phyloP scores from a whole-genome alignment of 2,329 filamentous ascomycete species.

The Colletotrichum tanaceti region DNA sequence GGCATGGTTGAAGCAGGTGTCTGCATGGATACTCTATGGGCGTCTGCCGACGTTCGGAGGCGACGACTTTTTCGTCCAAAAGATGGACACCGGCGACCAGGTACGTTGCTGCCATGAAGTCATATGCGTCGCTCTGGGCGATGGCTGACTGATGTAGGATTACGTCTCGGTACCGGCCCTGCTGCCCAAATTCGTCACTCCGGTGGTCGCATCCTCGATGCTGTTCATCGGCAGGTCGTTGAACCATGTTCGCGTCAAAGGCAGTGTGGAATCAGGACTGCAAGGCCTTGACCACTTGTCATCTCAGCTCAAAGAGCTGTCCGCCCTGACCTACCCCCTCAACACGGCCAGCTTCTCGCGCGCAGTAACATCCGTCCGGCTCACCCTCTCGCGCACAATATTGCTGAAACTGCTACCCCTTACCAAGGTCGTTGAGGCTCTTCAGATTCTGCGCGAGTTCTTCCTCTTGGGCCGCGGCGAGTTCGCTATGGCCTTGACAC shows the following conservation, averaged over 20 bases:
- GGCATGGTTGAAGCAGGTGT: slow-evolving; percentile 90
- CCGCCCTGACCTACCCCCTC: slow-evolving; percentile 78
- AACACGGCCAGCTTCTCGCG: slow-evolving; percentile 75
- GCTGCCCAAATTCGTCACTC: slow-evolving; percentile 82
- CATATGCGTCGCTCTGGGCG: slow-evolving; percentile 8
- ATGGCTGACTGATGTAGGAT: slow-evolving; percentile 53
- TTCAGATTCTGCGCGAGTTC: slow-evolving; percentile 85
- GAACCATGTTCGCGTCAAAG: slow-evolving; percentile 78
- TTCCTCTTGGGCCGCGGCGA: slow-evolving; percentile 89
- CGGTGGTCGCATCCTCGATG: slow-evolving; percentile 81
- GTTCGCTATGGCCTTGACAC: slow-evolving; percentile 87
- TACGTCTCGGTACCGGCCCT: slow-evolving; percentile 70
- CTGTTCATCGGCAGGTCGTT: slow-evolving; percentile 91
- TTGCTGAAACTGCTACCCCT: slow-evolving; percentile 85
- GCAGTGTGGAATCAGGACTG: slow-evolving; percentile 56
- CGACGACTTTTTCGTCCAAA: slow-evolving; percentile 87
- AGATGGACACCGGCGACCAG: slow-evolving; percentile 55
- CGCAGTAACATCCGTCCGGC: slow-evolving; percentile 79
- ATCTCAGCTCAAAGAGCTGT: slow-evolving; percentile 76
- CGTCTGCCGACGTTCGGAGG: slow-evolving; percentile 80
- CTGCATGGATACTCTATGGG: slow-evolving; percentile 92
- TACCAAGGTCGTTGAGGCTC: slow-evolving; percentile 78
- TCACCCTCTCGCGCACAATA: slow-evolving; percentile 85
- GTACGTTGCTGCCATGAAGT: slow-evolving; percentile 44
- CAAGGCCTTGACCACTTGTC: slow-evolving; percentile 71